Evolutionary conservation across 306 rosid species (phyloP), one percentile per base, ranked within the genome.

Genomic region (Cucurbita pepo): DNA sequence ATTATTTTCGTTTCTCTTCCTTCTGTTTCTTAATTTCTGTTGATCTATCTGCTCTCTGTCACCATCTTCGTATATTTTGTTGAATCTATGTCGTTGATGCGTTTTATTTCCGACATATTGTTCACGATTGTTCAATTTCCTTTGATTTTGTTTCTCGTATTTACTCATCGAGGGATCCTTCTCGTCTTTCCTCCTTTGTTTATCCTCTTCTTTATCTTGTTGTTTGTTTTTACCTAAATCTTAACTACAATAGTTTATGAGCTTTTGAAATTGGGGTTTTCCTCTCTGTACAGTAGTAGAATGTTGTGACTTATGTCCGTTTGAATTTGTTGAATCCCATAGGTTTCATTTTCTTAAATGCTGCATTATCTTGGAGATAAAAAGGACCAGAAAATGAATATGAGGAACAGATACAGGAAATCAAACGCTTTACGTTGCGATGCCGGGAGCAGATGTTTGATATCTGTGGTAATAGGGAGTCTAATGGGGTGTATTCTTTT

Each of bases 351-450:
- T 87, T 84, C 87, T 80, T 83, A 83, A 82, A 79, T 77, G 92
- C 92, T 78, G 89, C 90, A 75, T 80, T 79, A 25, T 85, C 79
- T 87, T 79, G 94, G 88, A 82, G 91, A 87, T 79, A 80, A 77
- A 79, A 64, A 77, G 56, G 66, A 83, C 44, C 83, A 72, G 92
- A 84, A 86, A 86, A 89, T 91, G 96, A 88, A 87, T 95, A 86
- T 77, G 85, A 85, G 80, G 89, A 91, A 83, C 90, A 95, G 84
- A 85, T 84, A 79, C 86, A 79, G 88, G 90, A 95, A 89, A 88
- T 80, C 96, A 76, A 86, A 89, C 65, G 76, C 75, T 84, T 86
- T 89, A 75, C 79, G 71, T 81, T 88, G 96, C 86, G 79, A 80
- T 88, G 91, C 89, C 80, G 92, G 96, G 86, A 79, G 84, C 80